A percentile compares a stretch with the other conserved stretches of the same genome.
phyloP scores from a whole-genome alignment of 371 early-diverging fungal species.

The Apophysomyces elegans region DNA sequence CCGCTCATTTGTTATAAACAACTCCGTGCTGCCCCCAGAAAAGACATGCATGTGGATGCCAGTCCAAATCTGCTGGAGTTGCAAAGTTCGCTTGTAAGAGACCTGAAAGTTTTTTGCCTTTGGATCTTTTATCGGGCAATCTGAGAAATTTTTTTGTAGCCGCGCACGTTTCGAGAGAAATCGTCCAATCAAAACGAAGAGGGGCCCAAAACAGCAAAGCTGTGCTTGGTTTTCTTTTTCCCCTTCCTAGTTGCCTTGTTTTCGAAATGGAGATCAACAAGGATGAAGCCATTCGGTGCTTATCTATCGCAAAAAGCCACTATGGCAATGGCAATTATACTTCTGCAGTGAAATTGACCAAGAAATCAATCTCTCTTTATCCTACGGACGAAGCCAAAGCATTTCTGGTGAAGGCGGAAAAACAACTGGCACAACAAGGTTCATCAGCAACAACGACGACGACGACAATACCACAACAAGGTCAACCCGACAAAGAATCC shows the following conservation, averaged over 20 bases:
- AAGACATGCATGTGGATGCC: too few relatives aligned
- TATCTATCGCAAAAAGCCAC: conserved; percentile 77
- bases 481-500: conserved; percentile 12
- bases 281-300: conserved; percentile 85
- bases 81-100: too few relatives aligned
- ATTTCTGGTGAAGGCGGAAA: conserved; percentile 57
- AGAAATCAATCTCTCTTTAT: conserved; percentile 80
- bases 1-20: too few relatives aligned
- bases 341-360: conserved; percentile 79
- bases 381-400: conserved; percentile 70
- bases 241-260: neutral
- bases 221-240: neutral
- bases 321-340: conserved; percentile 64
- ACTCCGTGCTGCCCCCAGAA: too few relatives aligned
- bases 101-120: too few relatives aligned
- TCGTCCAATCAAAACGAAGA: too few relatives aligned
- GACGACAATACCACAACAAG: conserved; percentile 17
- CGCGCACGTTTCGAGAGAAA: neutral
- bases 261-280: conserved; percentile 81
- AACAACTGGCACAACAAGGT: conserved; percentile 27
- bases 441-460: conserved; percentile 25
- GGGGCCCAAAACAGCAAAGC: too few relatives aligned
- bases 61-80: too few relatives aligned
- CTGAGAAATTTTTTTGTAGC: too few relatives aligned
- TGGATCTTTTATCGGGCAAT: too few relatives aligned